These are phyloP conservation scores for Dactylonectria estremocensis DNA, from an alignment of 2,329 filamentous ascomycete genomes.

Conservation along the genomic window DNA sequence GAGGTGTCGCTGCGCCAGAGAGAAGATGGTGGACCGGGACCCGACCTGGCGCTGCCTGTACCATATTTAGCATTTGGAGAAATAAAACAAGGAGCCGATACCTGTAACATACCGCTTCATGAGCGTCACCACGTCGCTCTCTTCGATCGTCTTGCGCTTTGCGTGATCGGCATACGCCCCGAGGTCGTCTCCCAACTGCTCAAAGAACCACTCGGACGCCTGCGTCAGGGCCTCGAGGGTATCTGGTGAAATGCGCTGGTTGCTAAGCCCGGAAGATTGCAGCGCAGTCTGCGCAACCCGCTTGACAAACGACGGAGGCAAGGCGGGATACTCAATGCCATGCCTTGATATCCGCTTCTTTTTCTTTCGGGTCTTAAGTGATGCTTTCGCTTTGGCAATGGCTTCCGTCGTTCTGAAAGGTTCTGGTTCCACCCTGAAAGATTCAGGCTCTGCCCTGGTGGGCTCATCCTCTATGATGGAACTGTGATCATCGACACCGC, in stretches of 20 bases:
- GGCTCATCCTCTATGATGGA: constrained; percentile 41
- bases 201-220: constrained; percentile 93
- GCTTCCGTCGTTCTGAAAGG: background rate
- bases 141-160: constrained; percentile 87
- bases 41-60: constrained; percentile 84
- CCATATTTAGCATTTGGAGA: constrained; percentile 49
- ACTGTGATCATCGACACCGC: constrained; percentile 44
- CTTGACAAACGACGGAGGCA: constrained; percentile 83
- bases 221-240: constrained; percentile 82
- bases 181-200: constrained; percentile 86
- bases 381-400: constrained; percentile 6
- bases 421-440: background rate
- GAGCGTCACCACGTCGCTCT: constrained; percentile 84
- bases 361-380: constrained; percentile 49
- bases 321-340: constrained; percentile 81
- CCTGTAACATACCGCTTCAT: constrained; percentile 80
- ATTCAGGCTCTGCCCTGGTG: constrained; percentile 9
- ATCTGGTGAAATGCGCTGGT: constrained; percentile 80
- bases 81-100: constrained; percentile 42
- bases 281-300: constrained; percentile 80
- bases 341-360: constrained; percentile 73
- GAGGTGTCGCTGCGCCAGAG: constrained; percentile 86
- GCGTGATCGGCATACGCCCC: constrained; percentile 86
- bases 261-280: constrained; percentile 75
- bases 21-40: constrained; percentile 82